Evolutionary conservation across 148 eudicot genomes (phyloP), one percentile per base, ranked within the genome.

Genomic region (Chenopodium berlandieri): DNA sequence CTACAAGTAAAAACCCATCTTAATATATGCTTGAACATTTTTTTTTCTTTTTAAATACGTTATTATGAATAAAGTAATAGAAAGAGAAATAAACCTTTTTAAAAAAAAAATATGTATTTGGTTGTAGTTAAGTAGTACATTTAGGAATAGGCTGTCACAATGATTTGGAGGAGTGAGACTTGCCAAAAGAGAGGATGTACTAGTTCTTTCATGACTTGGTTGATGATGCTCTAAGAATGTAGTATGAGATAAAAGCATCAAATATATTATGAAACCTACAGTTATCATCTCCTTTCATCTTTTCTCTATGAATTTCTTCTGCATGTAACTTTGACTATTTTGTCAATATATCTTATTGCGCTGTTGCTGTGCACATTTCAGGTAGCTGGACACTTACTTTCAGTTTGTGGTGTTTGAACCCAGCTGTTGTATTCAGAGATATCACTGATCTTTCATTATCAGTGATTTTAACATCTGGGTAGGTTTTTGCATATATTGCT

Each of bases 401-500:
- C 78, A 91, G 92, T 86, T 82, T 96, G 84, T 94, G 97, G 97
- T 96, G 98, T 94, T 86, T 96, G 90, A 91, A 92, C 85, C 99
- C 99, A 84, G 92, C 95, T 83, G 93, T 96, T 77, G 93, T 94
- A 79, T 96, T 96, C 82, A 92, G 85, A 85, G 90, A 86, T 47
- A 88, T 96, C 81, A 89, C 98, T 73, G 90, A 91, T 76, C 83
- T 83, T 82, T 89, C 95, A 77, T 88, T 94, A 76, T 96, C 99
- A 52, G 99, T 96, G 83, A 90, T 96, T 82, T 77, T 96, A 75
- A 92, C 99, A 78, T 96, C 99, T 48, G 99, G 99, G 99, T 96
- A 89, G 69, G 94, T 88, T 27, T 75, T 14, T 70, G 54, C 62
- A 50, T 76, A 16, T 27, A 3, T 56, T 27, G 52, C 47, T 14